Evolutionary conservation across 352 stramenopile species (phyloP).

Genomic region (Pythium graminicola): DNA sequence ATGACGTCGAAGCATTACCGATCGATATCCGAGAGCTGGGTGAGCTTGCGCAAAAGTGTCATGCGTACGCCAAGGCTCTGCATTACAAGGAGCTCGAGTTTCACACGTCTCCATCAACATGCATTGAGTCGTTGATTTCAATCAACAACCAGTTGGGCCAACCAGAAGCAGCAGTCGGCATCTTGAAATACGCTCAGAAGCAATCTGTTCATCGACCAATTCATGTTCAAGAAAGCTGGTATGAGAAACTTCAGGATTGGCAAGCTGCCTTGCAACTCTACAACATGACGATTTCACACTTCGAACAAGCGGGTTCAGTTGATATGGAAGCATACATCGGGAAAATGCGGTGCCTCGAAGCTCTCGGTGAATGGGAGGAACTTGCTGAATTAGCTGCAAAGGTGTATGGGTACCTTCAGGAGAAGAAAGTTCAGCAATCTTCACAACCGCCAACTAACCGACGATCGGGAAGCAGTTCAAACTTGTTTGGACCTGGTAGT

Average conservation of each 20-base stretch:
- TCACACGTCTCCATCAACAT: slow-evolving; percentile 84
- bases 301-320: slow-evolving; percentile 20
- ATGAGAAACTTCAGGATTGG: slow-evolving; percentile 98
- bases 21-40: slow-evolving; percentile 97
- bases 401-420: slow-evolving; percentile 15
- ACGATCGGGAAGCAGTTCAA: slow-evolving; percentile 5
- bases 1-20: slow-evolving; percentile 94
- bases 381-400: slow-evolving; percentile 37
- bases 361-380: slow-evolving; percentile 92
- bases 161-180: slow-evolving; percentile 95
- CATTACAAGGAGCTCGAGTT: slow-evolving; percentile 99
- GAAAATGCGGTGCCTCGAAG: slow-evolving; percentile 98
- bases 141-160: slow-evolving; percentile 98
- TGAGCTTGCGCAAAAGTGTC: slow-evolving; percentile 96
- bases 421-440: slow-evolving; percentile 11
- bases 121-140: slow-evolving; percentile 97
- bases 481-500: slow-evolving; percentile 1
- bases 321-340: slow-evolving; percentile 94
- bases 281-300: slow-evolving; percentile 85
- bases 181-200: slow-evolving; percentile 92
- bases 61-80: slow-evolving; percentile 98
- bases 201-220: slow-evolving; percentile 78
- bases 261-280: slow-evolving; percentile 94
- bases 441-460: neutral
- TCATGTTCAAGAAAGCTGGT: slow-evolving; percentile 94